A percentile compares a stretch with the other conserved stretches of the same genome.
These are phyloP conservation scores for Mortierella sp. DNA, from an alignment of 371 early-diverging fungal species.

Conservation along the genomic window DNA sequence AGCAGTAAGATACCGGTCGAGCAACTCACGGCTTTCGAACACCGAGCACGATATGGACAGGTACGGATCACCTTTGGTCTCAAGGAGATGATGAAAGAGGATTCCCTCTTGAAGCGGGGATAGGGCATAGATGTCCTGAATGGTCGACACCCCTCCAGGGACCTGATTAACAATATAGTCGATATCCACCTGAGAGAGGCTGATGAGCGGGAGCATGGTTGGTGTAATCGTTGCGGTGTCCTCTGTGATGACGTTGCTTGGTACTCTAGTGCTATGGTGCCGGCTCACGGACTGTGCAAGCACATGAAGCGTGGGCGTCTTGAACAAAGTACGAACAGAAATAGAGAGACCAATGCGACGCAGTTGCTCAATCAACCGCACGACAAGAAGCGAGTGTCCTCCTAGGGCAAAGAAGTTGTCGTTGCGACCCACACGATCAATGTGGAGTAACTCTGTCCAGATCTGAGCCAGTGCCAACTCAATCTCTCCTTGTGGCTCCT, in stretches of 20 bases:
- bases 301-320: not conserved
- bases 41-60: not conserved
- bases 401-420: constrained; percentile 19
- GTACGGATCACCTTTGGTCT: not conserved
- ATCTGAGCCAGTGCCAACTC: constrained; percentile 13
- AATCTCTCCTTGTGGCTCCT: constrained; percentile 10
- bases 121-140: not conserved
- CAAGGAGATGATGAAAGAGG: not conserved
- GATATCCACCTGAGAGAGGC: not conserved
- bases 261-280: not conserved
- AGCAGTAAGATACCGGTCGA: not conserved
- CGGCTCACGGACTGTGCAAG: not conserved
- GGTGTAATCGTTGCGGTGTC: not conserved
- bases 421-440: constrained; percentile 5
- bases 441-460: constrained; percentile 13
- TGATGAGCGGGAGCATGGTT: not conserved
- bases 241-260: not conserved
- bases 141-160: not conserved
- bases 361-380: not conserved
- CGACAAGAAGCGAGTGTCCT: constrained; percentile 10
- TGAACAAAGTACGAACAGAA: not conserved
- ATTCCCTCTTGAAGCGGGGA: not conserved
- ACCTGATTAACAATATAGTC: not conserved
- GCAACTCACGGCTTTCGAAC: not conserved
- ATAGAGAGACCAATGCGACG: not conserved